Evolutionary conservation across 164 flowering plant genomes (phyloP), one percentile per base, ranked within the genome.

Genomic region (Kingdonia uniflora): DNA sequence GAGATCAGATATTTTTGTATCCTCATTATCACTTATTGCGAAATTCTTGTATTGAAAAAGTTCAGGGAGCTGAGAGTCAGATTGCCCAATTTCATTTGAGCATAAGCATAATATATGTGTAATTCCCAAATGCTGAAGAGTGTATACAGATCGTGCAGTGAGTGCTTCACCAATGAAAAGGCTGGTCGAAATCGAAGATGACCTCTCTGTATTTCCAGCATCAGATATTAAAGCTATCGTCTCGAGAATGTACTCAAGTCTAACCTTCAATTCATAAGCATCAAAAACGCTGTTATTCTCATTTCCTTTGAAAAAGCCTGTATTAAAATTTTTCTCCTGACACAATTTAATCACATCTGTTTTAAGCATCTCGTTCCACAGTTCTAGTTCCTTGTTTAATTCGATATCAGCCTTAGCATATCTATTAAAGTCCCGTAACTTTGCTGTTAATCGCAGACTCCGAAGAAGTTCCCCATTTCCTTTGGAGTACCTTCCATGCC

Each of bases 121-220:
- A 49, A 87, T 83, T 57, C 85, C 90, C 48, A 94, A 58, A 73
- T 80, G 80, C 53, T 89, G 87, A 59, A 89, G 80, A 21, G 99
- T n/a, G n/a, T n/a, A n/a, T n/a, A n/a, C n/a, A 57, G 99, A 89
- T 78, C 82, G 81, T 60, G 99, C 99, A 50, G 95, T 96, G 46
- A 94, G 69, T 12, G 97, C 90, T 29, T 97, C 97, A 58, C 99
- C 97, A 54, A 94, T 89, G 67, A 81, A 87, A 58, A 89, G 63
- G 52, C 66, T 65, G 43, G 62, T 54, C 19, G 82, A 71, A 51
- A 94, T 60, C 52, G 57, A 56, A 54, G 97, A 79, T n/a, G n/a
- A n/a, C n/a, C n/a, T n/a, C n/a, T n/a, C n/a, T 50, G 97, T 88
- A 54, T 77, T 89, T 61, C 92, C 97, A 57, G 97, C 95, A 62